Conservation (phyloP, 2,329 filamentous ascomycete species). For the Neopestalotiopsis sp. region DNA sequence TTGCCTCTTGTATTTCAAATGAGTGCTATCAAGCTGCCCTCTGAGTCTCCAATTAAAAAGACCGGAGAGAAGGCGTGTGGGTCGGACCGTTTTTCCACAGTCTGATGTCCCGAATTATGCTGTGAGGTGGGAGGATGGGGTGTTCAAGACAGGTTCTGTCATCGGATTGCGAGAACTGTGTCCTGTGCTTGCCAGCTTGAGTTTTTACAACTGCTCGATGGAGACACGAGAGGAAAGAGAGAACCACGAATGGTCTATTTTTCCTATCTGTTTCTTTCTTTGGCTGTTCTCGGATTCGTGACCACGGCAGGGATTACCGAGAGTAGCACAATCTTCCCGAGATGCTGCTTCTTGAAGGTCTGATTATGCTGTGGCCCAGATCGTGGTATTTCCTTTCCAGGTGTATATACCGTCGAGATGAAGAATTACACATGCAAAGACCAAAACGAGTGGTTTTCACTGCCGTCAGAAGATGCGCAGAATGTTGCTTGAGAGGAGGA, state of each 20-base stretch:
- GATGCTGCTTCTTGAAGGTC: not conserved
- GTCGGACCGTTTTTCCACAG: not conserved
- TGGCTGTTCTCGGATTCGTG: not conserved
- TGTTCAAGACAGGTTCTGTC: not conserved
- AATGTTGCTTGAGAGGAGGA: not conserved
- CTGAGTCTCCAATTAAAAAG: not conserved
- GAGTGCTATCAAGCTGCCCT: not conserved
- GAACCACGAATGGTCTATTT: not conserved
- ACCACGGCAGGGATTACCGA: not conserved
- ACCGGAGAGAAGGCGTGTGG: constrained; percentile 2
- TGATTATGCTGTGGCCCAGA: not conserved
- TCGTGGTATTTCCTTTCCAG: not conserved
- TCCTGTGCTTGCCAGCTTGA: not conserved
- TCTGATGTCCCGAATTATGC: not conserved
- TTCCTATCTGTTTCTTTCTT: not conserved
- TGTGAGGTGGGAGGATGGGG: not conserved
- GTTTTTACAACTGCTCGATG: not conserved
- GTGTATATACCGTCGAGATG: constrained; percentile 1
- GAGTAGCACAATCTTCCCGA: not conserved
- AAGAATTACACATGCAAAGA: constrained; percentile 5
- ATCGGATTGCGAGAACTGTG: not conserved
- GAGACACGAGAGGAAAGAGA: not conserved
- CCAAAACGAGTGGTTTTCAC: constrained; percentile 10
- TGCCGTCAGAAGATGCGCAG: constrained; percentile 6
- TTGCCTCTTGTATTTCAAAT: constrained; percentile 4